phyloP scores from a whole-genome alignment of 2,329 filamentous ascomycete species.

The Diaporthe citri region DNA sequence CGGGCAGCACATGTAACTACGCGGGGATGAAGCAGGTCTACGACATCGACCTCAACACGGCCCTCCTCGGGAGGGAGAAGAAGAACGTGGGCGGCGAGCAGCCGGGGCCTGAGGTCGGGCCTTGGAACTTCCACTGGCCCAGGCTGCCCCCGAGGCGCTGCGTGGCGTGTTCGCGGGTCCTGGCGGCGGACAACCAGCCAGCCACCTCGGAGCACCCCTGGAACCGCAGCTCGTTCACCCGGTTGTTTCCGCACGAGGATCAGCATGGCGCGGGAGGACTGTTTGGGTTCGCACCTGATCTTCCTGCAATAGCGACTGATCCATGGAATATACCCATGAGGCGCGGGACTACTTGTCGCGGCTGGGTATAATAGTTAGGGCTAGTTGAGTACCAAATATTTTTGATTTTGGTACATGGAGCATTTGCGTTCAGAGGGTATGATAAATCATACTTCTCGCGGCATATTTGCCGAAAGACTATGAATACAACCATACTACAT shows the following conservation, averaged over 20 bases:
- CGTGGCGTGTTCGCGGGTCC: background rate
- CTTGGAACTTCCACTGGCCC: background rate
- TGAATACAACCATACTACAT: background rate
- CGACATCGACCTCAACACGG: background rate
- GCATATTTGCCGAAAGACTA: too few species aligned
- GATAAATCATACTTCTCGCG: too few species aligned
- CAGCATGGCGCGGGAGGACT: background rate
- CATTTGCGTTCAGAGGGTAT: too few species aligned
- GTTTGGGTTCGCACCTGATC: background rate
- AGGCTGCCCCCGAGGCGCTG: background rate
- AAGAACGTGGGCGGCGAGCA: background rate
- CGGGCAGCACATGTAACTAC: background rate
- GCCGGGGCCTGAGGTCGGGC: background rate
- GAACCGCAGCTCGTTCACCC: background rate
- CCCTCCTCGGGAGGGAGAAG: background rate
- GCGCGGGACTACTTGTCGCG: background rate
- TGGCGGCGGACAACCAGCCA: background rate
- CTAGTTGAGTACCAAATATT: background rate
- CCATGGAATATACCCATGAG: background rate
- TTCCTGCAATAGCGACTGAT: background rate
- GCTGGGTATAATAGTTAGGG: background rate
- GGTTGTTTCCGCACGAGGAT: background rate
- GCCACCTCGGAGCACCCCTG: background rate
- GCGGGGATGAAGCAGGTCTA: background rate
- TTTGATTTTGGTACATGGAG: background rate